These are phyloP conservation scores for Pichia pseudocactophila DNA, from an alignment of 805 yeast species.

Conservation along the genomic window DNA sequence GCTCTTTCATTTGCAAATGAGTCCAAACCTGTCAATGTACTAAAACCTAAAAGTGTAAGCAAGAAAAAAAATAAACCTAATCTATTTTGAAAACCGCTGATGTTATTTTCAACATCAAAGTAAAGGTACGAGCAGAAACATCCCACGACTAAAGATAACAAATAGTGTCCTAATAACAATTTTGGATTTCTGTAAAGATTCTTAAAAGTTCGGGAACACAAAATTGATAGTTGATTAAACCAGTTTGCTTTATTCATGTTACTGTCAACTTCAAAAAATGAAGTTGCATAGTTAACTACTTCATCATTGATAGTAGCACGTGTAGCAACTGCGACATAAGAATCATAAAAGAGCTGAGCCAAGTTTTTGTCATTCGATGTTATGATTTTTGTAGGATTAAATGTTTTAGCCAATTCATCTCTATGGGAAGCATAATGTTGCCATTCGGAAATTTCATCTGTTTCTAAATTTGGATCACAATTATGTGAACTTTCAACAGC, in stretches of 20 bases:
- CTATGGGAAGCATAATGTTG: constrained; percentile 76
- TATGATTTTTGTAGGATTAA: constrained; percentile 6
- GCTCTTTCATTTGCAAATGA: constrained; percentile 83
- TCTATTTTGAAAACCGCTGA: constrained; percentile 93
- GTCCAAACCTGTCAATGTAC: constrained; percentile 84
- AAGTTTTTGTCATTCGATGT: constrained; percentile 10
- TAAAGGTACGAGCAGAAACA: constrained; percentile 79
- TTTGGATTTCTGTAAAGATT: constrained; percentile 89
- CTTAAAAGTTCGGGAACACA: constrained; percentile 82
- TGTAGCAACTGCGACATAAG: constrained; percentile 34
- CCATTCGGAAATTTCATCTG: constrained; percentile 60
- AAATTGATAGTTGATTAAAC: constrained; percentile 55
- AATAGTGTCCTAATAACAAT: constrained; percentile 76
- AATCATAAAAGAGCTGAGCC: constrained; percentile 20
- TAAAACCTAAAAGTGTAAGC: constrained; percentile 86
- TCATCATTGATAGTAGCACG: constrained; percentile 29
- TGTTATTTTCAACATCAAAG: constrained; percentile 76
- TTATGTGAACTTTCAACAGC: constrained; percentile 15
- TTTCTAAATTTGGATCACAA: constrained; percentile 14
- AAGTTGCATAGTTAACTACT: constrained; percentile 5
- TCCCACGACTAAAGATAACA: constrained; percentile 69
- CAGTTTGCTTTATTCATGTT: constrained; percentile 46
- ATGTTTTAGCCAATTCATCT: constrained; percentile 45
- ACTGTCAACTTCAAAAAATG: constrained; percentile 24
- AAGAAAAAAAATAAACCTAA: constrained; percentile 88